Percentiles rank a stretch among this genome's conserved stretches.
These are phyloP conservation scores for Leucoagaricus sp. DNA, from an alignment of 1,284 basidiomycete species.

Conservation along the genomic window DNA sequence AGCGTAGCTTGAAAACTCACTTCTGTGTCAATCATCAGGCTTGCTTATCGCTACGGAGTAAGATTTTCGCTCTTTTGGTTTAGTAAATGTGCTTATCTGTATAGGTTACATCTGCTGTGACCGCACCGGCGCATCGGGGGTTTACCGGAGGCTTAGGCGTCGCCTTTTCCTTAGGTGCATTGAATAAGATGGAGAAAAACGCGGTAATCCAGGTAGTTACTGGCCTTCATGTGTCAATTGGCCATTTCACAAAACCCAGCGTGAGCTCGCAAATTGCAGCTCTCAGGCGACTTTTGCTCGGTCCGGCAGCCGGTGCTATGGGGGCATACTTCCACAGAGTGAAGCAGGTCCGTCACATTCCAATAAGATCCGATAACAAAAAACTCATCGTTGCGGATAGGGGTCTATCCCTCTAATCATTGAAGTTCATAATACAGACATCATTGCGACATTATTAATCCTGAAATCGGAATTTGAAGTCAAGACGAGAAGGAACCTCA, in stretches of 20 bases:
- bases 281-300: slow-evolving; percentile 64
- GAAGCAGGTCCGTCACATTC: slow-evolving; percentile 35
- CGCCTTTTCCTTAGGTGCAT: slow-evolving; percentile 63
- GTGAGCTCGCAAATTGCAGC: slow-evolving; percentile 65
- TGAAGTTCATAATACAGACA: slow-evolving; percentile 68
- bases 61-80: slow-evolving; percentile 11
- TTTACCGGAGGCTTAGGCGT: slow-evolving; percentile 71
- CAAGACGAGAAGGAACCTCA: slow-evolving; percentile 35
- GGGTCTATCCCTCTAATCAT: slow-evolving; percentile 53
- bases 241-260: slow-evolving; percentile 40
- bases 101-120: slow-evolving; percentile 55
- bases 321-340: slow-evolving; percentile 57
- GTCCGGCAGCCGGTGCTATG: slow-evolving; percentile 45
- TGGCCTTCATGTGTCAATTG: slow-evolving; percentile 39
- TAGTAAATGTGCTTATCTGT: slow-evolving; percentile 9
- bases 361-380: not conserved
- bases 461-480: slow-evolving; percentile 76
- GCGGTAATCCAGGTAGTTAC: slow-evolving; percentile 65
- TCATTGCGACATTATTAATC: slow-evolving; percentile 75
- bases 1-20: slow-evolving; percentile 11
- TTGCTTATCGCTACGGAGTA: slow-evolving; percentile 63
- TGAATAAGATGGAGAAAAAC: slow-evolving; percentile 61
- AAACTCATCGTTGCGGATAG: slow-evolving; percentile 26
- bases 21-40: slow-evolving; percentile 35
- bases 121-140: slow-evolving; percentile 54